Percentiles rank a stretch among this genome's conserved stretches.
Evolutionary conservation across 805 yeast species (phyloP).

Genomic region (Candida adriatica): DNA sequence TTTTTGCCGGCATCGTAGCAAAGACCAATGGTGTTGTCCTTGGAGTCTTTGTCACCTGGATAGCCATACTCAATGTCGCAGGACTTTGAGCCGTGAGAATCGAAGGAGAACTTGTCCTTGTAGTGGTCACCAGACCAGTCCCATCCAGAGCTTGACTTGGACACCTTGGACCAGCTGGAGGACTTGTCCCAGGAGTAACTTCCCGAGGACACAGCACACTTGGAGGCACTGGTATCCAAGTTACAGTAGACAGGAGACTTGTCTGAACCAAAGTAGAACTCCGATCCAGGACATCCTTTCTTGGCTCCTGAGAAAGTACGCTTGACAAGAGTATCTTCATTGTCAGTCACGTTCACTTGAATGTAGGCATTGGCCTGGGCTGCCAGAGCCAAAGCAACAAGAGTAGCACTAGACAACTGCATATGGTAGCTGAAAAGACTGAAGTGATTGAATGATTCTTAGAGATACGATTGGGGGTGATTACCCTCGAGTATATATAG

Average conservation of each 20-base stretch:
- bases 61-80: slow-evolving; percentile 10
- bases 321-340: slow-evolving; percentile 2
- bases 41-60: slow-evolving; percentile 2
- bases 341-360: slow-evolving; percentile 5
- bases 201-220: slow-evolving; percentile 2
- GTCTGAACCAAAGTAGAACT: slow-evolving; percentile 8
- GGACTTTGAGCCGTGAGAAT: slow-evolving; percentile 2
- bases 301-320: slow-evolving; percentile 2
- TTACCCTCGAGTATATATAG: too few species aligned
- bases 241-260: slow-evolving; percentile 6
- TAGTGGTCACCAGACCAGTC: slow-evolving; percentile 9
- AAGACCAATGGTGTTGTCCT: slow-evolving; percentile 14
- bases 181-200: slow-evolving; percentile 3
- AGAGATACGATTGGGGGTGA: too few species aligned
- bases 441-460: too few species aligned
- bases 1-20: slow-evolving; percentile 6
- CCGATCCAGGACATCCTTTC: slow-evolving; percentile 7
- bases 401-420: slow-evolving; percentile 1
- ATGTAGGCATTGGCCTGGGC: slow-evolving; percentile 7
- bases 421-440: too few species aligned
- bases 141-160: slow-evolving; percentile 4
- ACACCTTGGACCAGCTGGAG: slow-evolving; percentile 2
- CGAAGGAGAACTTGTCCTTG: slow-evolving; percentile 9
- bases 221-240: slow-evolving; percentile 7
- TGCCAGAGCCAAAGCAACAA: slow-evolving; percentile 5